A percentile compares a stretch with the other conserved stretches of the same genome.
These are phyloP conservation scores for Peronosclerospora sorghi DNA, from an alignment of 352 stramenopile species.

Conservation along the genomic window DNA sequence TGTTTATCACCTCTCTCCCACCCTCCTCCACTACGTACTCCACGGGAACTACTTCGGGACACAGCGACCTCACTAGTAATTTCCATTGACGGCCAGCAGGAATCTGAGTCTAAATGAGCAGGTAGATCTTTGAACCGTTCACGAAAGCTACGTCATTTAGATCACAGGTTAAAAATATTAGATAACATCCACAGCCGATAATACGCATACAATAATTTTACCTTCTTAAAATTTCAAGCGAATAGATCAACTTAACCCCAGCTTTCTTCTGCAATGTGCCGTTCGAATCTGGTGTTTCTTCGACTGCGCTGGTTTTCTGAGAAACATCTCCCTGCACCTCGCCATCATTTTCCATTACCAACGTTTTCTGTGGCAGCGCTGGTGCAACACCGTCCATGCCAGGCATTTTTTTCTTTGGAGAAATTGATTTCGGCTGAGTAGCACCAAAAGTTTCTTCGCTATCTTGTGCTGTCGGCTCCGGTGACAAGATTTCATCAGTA, in stretches of 20 bases:
- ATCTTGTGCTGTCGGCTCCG: constrained; percentile 3
- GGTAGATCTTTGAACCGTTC: constrained; percentile 49
- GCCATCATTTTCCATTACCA: constrained; percentile 5
- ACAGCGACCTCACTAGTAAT: constrained; percentile 48
- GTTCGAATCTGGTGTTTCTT: constrained; percentile 27
- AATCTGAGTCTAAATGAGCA: constrained; percentile 19
- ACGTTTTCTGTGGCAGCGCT: constrained; percentile 13
- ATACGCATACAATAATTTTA: constrained; percentile 5
- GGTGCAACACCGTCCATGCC: constrained; percentile 4
- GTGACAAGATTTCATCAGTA: constrained; percentile 10
- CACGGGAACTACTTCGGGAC: constrained; percentile 26
- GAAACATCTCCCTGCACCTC: constrained; percentile 4
- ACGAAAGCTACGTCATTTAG: constrained; percentile 28
- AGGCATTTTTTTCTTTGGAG: constrained; percentile 11
- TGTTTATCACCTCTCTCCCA: constrained; percentile 64
- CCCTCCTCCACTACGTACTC: constrained; percentile 27
- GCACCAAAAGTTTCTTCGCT: constrained; percentile 5
- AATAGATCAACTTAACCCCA: constrained; percentile 43
- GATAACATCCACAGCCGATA: too few relatives aligned
- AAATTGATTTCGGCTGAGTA: constrained; percentile 12
- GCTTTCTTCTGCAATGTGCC: constrained; percentile 22
- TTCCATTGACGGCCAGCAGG: constrained; percentile 61
- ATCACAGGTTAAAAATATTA: background rate
- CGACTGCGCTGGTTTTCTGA: constrained; percentile 7
- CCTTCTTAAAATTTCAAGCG: constrained; percentile 45